Evolutionary conservation across 73 alveolate species (phyloP), one percentile per base, ranked within the genome.

Genomic region (Uronychia setigera): DNA sequence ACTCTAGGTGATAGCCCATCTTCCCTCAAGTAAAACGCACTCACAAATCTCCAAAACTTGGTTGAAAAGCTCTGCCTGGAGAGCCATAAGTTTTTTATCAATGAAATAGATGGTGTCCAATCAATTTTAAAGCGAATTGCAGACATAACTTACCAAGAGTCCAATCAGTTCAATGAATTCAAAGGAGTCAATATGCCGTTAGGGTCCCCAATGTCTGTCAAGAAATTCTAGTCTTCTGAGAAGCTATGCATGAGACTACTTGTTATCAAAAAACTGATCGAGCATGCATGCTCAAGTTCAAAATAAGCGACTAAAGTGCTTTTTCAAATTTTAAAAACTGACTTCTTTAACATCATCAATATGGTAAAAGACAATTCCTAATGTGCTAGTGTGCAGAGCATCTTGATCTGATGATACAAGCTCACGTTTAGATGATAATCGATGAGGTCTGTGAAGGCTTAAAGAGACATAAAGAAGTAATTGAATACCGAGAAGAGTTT

Each of bases 401-500:
- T 19, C n/a, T 5, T 46, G 67, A 46, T 11, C 5, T 46, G 19
- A 11, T 46, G 67, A 19, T 67, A 1, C 30, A 13, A 26, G 5
- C 79, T 13, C 30, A 26, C 14, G 29, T 67, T 25, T 30, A 67
- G 5, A 26, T 67, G 29, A 28, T 67, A 13, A 1, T 67, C 13
- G 26, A 26, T 13, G 46, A 80, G 1, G 57, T 80, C 31, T 34
- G 78, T 1, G 86, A 80, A 9, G 11, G 30, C 26, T 28, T 32
- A 1, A 79, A 80, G 28, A 34, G 31, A 29, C 57, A n/a, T 28
- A 58, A 58, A 9, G 79, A n/a, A 19, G 32, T n/a, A 31, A 57
- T 80, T n/a, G 33, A 26, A 29, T 80, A n/a, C 59, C 35, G 86
- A 28, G 86, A 80, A 31, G 86, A 80, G 31, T 27, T 80, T 9